Percentiles rank a stretch among this genome's conserved stretches.
Evolutionary conservation across 202 grass and related monocot species (phyloP).

Genomic region (Miscanthus sacchariflorus): DNA sequence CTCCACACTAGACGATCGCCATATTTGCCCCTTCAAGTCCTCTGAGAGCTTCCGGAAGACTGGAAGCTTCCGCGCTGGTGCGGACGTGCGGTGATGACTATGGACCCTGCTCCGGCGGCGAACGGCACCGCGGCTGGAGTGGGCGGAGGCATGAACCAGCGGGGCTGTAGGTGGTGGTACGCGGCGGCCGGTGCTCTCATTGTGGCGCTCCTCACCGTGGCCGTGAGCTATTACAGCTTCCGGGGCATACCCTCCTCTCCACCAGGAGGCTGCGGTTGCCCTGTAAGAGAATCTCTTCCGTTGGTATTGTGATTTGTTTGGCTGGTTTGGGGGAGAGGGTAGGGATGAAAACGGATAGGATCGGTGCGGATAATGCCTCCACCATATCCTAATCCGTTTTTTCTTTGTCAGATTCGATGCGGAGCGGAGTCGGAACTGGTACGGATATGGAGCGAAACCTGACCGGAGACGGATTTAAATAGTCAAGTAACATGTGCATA

Average conservation of each 20-base stretch:
- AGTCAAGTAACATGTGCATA: too few species aligned
- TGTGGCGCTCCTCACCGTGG: conserved; percentile 59
- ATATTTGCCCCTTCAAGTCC: neutral
- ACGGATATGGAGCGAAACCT: too few species aligned
- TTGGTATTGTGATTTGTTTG: neutral
- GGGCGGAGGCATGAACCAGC: conserved; percentile 1
- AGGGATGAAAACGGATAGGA: too few species aligned
- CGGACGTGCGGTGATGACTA: neutral
- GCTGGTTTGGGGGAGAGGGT: neutral
- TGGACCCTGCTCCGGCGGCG: conserved; percentile 11
- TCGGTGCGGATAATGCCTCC: too few species aligned
- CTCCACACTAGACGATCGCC: too few species aligned
- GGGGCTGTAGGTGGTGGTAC: conserved; percentile 26
- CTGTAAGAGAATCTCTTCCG: conserved; percentile 50
- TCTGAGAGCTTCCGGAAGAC: neutral
- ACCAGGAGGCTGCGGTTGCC: conserved; percentile 52
- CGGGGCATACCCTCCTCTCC: conserved; percentile 10
- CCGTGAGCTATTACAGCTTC: conserved; percentile 54
- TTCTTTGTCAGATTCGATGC: too few species aligned
- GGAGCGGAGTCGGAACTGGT: too few species aligned
- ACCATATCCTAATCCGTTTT: too few species aligned
- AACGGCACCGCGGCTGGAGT: neutral
- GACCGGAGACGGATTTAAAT: too few species aligned
- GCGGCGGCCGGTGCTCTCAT: conserved; percentile 47
- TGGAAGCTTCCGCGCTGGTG: conserved; percentile 36